Evolutionary conservation across 1,284 basidiomycete genomes (phyloP).

Genomic region (Cryptococcus sp.): DNA sequence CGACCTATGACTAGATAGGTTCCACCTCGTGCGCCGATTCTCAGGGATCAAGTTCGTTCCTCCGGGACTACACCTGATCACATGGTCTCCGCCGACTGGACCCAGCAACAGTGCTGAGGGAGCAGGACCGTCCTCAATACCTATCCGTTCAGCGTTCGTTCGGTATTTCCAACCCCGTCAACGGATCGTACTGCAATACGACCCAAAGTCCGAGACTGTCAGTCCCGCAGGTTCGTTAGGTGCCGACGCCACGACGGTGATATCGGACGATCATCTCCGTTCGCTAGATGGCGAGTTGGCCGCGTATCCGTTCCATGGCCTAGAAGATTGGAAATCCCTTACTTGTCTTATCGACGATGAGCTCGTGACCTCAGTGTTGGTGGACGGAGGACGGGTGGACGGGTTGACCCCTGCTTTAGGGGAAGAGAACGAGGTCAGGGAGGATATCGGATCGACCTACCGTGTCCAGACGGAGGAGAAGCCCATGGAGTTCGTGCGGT

Average conservation of each 20-base stretch:
- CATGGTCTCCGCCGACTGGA: constrained; percentile 32
- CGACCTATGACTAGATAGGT: constrained; percentile 25
- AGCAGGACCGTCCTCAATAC: constrained; percentile 27
- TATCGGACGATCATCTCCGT: constrained; percentile 50
- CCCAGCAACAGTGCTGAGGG: not conserved
- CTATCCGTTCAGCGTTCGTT: constrained; percentile 37
- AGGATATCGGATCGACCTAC: constrained; percentile 18
- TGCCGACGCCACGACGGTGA: constrained; percentile 17
- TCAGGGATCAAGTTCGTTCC: constrained; percentile 52
- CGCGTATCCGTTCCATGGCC: constrained; percentile 50
- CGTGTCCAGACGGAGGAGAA: constrained; percentile 10
- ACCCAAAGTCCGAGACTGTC: constrained; percentile 28
- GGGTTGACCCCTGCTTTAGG: constrained; percentile 41
- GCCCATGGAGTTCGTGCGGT: constrained; percentile 44
- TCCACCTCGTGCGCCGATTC: constrained; percentile 38
- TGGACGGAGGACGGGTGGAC: constrained; percentile 36
- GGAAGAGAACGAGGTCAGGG: constrained; percentile 27
- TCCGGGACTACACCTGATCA: constrained; percentile 49
- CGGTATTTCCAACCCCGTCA: constrained; percentile 30
- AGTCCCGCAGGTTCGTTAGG: constrained; percentile 9
- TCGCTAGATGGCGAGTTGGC: constrained; percentile 52
- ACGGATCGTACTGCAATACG: constrained; percentile 37
- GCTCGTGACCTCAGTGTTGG: constrained; percentile 43
- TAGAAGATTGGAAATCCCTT: constrained; percentile 45
- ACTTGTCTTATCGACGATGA: constrained; percentile 31